A percentile compares a stretch with the other conserved stretches of the same genome.
phyloP scores from a whole-genome alignment of 352 stramenopile genomes.

The Pythium sp. region DNA sequence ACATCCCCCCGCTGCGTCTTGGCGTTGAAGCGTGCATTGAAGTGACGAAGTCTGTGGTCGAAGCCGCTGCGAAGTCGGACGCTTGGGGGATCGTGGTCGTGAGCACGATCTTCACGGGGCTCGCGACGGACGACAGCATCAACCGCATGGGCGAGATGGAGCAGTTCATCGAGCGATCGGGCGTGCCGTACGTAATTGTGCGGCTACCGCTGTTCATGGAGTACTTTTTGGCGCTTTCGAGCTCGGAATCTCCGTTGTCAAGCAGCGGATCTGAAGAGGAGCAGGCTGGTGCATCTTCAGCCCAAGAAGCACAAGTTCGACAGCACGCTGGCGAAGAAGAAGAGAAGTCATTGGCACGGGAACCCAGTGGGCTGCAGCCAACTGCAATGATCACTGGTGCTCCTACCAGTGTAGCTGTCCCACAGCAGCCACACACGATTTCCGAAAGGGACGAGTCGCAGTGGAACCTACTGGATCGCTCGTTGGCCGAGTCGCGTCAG shows the following conservation, averaged over 20 bases:
- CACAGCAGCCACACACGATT: background rate
- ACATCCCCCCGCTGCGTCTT: constrained; percentile 64
- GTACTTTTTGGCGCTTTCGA: constrained; percentile 63
- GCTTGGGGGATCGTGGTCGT: constrained; percentile 74
- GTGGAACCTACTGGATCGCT: constrained; percentile 44
- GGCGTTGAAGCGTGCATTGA: constrained; percentile 49
- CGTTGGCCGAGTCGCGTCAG: constrained; percentile 34
- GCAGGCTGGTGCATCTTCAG: background rate
- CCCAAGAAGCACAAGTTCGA: background rate
- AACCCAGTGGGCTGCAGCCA: background rate
- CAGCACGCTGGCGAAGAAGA: constrained; percentile 19
- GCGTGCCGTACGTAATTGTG: constrained; percentile 57
- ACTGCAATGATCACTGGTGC: background rate
- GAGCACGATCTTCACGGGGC: constrained; percentile 58
- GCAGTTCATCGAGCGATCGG: constrained; percentile 50
- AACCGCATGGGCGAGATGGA: constrained; percentile 69
- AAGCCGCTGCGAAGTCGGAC: constrained; percentile 44
- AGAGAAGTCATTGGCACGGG: constrained; percentile 18
- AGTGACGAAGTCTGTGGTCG: constrained; percentile 48
- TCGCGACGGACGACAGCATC: constrained; percentile 29
- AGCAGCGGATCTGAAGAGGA: background rate
- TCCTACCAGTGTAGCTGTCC: background rate
- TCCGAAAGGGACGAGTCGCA: background rate
- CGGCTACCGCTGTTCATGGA: constrained; percentile 77
- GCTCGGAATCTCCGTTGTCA: background rate